Evolutionary conservation across 2,329 filamentous ascomycete species (phyloP).

Genomic region (Geosmithia putterillii): DNA sequence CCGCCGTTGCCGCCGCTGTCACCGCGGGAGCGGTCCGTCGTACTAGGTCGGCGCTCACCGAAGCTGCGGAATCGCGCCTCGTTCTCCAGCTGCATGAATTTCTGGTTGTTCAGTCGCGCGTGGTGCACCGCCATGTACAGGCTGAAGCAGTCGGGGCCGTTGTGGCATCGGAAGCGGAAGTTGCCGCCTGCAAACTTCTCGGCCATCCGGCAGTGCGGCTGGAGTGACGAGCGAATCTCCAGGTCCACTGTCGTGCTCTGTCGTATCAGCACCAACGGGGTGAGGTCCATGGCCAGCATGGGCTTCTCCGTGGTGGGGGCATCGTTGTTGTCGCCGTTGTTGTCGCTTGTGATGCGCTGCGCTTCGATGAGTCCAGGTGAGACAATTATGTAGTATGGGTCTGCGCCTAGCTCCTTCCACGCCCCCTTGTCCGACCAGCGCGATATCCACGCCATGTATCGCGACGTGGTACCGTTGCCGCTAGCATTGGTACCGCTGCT

Average conservation of each 20-base stretch:
- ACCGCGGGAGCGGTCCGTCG: conserved; percentile 31
- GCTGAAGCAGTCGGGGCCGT: conserved; percentile 62
- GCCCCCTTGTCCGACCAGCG: conserved; percentile 49
- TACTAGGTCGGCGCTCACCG: conserved; percentile 40
- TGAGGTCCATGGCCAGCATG: conserved; percentile 67
- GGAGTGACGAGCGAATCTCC: conserved; percentile 80
- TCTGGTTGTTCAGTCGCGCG: conserved; percentile 82
- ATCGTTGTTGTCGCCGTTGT: not conserved
- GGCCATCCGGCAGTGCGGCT: conserved; percentile 55
- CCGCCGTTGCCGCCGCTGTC: conserved; percentile 29
- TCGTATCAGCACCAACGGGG: conserved; percentile 78
- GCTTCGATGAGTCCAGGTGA: conserved; percentile 48
- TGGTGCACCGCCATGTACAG: conserved; percentile 82
- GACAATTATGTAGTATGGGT: conserved; percentile 42
- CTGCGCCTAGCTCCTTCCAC: conserved; percentile 45
- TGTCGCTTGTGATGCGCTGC: conserved; percentile 23
- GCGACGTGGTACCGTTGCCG: conserved; percentile 22
- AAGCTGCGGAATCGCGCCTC: conserved; percentile 61
- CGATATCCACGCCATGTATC: conserved; percentile 42
- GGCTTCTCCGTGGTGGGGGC: conserved; percentile 24
- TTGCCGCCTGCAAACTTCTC: conserved; percentile 52
- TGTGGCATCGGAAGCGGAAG: conserved; percentile 81
- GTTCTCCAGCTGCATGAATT: conserved; percentile 60
- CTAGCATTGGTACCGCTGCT: conserved; percentile 28
- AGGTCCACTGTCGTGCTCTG: conserved; percentile 89